Conservation (phyloP, 192 early-diverging fungal species). For the Lunasporangiospora selenospora region DNA sequence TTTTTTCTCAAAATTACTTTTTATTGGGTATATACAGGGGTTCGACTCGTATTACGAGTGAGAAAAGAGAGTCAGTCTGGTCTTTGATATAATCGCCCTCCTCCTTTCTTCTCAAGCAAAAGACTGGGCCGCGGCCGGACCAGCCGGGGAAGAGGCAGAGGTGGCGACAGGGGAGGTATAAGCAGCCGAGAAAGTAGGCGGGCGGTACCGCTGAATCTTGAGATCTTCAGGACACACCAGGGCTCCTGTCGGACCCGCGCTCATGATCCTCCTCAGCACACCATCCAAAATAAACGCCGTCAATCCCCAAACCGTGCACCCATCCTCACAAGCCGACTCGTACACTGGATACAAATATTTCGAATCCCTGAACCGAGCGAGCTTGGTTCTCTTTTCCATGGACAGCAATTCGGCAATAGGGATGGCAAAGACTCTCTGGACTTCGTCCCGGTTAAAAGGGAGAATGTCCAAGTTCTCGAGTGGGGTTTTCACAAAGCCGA, state of each 20-base stretch:
- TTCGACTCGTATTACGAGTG: no score
- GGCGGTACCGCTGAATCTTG: slow-evolving; percentile 27
- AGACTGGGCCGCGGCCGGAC: no score
- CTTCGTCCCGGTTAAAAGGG: slow-evolving; percentile 70
- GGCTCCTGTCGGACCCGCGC: slow-evolving; percentile 21
- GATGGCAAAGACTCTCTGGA: slow-evolving; percentile 70
- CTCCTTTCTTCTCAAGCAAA: no score
- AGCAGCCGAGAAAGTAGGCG: neutral
- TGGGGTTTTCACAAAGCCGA: slow-evolving; percentile 58
- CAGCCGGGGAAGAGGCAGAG: no score
- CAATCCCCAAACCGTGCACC: slow-evolving; percentile 68
- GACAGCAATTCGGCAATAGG: slow-evolving; percentile 70
- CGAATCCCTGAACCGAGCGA: slow-evolving; percentile 60
- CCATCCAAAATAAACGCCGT: slow-evolving; percentile 82
- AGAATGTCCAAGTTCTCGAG: slow-evolving; percentile 49
- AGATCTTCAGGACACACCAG: slow-evolving; percentile 30
- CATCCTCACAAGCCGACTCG: slow-evolving; percentile 50
- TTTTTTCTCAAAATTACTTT: no score
- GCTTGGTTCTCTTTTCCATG: slow-evolving; percentile 37
- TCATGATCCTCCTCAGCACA: slow-evolving; percentile 34
- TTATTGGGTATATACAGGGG: no score
- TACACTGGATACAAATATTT: slow-evolving; percentile 65
- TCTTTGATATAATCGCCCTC: no score
- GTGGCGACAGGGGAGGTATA: neutral
- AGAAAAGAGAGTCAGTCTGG: no score